Evolutionary conservation across 192 early-diverging fungal species (phyloP).

Genomic region (Entomortierella beljakovae): DNA sequence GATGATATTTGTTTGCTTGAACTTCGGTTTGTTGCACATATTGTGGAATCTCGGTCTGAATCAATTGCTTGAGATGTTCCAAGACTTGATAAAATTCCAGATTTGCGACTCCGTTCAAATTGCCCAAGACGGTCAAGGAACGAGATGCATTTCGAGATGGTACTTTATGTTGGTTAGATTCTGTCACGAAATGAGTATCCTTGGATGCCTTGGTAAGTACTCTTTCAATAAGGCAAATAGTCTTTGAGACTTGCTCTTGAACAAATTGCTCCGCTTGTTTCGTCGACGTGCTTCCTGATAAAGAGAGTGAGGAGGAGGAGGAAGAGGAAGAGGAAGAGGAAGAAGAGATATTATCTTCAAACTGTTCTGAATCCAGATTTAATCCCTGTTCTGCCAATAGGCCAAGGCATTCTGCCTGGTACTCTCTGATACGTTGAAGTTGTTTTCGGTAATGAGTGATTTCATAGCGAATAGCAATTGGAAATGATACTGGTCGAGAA

Average conservation of each 20-base stretch:
- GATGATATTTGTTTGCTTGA: slow-evolving; percentile 60
- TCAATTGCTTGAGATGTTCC: slow-evolving; percentile 43
- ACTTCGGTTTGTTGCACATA: slow-evolving; percentile 49
- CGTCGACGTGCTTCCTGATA: neutral
- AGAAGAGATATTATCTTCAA: slow-evolving; percentile 22
- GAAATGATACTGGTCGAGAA: slow-evolving; percentile 53
- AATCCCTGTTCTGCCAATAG: slow-evolving; percentile 64
- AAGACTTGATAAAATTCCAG: slow-evolving; percentile 17
- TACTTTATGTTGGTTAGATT: slow-evolving; percentile 23
- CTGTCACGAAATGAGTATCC: slow-evolving; percentile 18
- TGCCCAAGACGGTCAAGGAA: slow-evolving; percentile 39
- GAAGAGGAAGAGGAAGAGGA: slow-evolving; percentile 10
- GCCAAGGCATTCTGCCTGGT: slow-evolving; percentile 74
- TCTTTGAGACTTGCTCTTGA: slow-evolving; percentile 40
- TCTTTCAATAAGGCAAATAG: slow-evolving; percentile 27
- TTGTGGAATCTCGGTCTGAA: slow-evolving; percentile 35
- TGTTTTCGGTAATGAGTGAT: slow-evolving; percentile 62
- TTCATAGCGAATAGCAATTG: slow-evolving; percentile 66
- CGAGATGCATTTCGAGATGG: slow-evolving; percentile 25
- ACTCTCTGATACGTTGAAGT: slow-evolving; percentile 61
- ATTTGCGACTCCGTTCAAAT: slow-evolving; percentile 20
- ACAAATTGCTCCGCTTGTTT: slow-evolving; percentile 33
- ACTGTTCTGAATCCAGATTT: slow-evolving; percentile 45
- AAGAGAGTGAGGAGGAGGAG: too few relatives aligned
- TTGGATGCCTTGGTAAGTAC: slow-evolving; percentile 41